These are phyloP conservation scores for Ophiostoma sp. DNA, from an alignment of 2,329 filamentous ascomycete genomes.

Conservation along the genomic window DNA sequence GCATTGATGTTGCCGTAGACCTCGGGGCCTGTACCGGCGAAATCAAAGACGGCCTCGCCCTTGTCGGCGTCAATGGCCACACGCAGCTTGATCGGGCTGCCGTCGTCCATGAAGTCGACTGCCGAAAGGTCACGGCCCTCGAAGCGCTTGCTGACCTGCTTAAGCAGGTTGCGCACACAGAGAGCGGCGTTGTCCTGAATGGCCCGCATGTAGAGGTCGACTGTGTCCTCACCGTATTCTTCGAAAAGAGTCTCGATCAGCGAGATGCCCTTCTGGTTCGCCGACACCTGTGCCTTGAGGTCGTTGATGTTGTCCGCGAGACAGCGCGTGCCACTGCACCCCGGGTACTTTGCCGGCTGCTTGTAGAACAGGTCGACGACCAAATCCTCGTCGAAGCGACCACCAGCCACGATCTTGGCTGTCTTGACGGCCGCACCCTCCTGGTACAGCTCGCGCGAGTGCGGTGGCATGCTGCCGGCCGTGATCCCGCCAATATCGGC, in stretches of 20 bases:
- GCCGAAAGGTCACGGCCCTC: constrained; percentile 70
- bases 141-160: constrained; percentile 64
- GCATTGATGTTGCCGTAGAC: constrained; percentile 78
- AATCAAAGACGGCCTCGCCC: constrained; percentile 77
- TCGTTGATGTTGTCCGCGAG: constrained; percentile 83
- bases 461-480: constrained; percentile 79
- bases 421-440: constrained; percentile 66
- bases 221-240: constrained; percentile 74
- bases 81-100: constrained; percentile 72
- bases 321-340: constrained; percentile 76
- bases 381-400: constrained; percentile 74
- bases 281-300: constrained; percentile 81
- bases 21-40: constrained; percentile 72
- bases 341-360: constrained; percentile 72
- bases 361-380: constrained; percentile 70
- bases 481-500: constrained; percentile 83
- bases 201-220: constrained; percentile 79
- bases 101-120: constrained; percentile 84
- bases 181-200: constrained; percentile 80
- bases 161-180: constrained; percentile 72
- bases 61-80: constrained; percentile 72
- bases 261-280: constrained; percentile 82
- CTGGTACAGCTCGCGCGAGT: constrained; percentile 64
- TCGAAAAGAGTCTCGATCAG: constrained; percentile 72
- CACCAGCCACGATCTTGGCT: constrained; percentile 72